Percentiles rank a stretch among this genome's conserved stretches.
Conservation (phyloP, 208 protist genomes). For the Strigomonas culicis region DNA sequence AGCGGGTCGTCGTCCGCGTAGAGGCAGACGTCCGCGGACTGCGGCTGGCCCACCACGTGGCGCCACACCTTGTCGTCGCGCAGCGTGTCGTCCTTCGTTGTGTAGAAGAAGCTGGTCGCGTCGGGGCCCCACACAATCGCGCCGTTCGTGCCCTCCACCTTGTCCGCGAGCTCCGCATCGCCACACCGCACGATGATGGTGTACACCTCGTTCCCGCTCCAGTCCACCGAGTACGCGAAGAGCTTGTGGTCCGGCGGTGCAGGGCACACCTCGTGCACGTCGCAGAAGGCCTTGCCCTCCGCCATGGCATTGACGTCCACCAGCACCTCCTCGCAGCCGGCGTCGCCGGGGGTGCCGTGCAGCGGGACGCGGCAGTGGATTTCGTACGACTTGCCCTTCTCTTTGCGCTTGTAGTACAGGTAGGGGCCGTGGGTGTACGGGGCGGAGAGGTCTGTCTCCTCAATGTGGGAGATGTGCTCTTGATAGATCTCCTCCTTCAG, state of each 20-base stretch:
- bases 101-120: conserved; percentile 76
- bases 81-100: conserved; percentile 71
- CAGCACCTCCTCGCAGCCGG: conserved; percentile 63
- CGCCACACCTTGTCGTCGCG: conserved; percentile 86
- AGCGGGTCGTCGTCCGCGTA: conserved; percentile 76
- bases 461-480: conserved; percentile 84
- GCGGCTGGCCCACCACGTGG: conserved; percentile 68
- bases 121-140: conserved; percentile 66
- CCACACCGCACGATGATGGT: conserved; percentile 49
- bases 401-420: conserved; percentile 81
- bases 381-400: conserved; percentile 83
- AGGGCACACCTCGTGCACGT: conserved; percentile 46
- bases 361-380: conserved; percentile 76
- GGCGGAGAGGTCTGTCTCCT: conserved; percentile 79
- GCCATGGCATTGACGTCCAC: conserved; percentile 83
- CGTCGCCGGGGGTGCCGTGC: conserved; percentile 27
- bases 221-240: conserved; percentile 84
- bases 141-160: conserved; percentile 68
- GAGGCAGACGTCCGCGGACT: conserved; percentile 71
- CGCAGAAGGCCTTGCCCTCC: conserved; percentile 78
- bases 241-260: conserved; percentile 57
- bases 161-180: conserved; percentile 30
- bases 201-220: conserved; percentile 83
- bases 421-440: conserved; percentile 65
- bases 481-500: conserved; percentile 69